Evolutionary conservation across 2,329 filamentous ascomycete species (phyloP), one percentile per base, ranked within the genome.

Genomic region (Hortaea werneckii): DNA sequence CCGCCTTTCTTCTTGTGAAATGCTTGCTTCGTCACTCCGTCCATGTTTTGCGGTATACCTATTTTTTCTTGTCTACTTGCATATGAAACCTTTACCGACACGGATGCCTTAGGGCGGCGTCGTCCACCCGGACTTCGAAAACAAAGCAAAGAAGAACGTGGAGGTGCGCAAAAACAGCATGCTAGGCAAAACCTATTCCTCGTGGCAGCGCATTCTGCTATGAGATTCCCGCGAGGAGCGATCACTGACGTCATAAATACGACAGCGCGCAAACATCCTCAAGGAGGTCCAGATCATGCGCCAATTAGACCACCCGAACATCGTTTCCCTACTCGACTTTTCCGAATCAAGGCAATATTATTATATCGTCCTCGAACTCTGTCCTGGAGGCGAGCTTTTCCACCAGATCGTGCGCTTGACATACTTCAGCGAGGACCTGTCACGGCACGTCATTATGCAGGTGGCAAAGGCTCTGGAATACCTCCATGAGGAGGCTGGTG

Each of bases 211-310:
- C 32, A 35, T 35, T 45, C 37, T 42, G 29, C 44, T 45, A 20
- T 20, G 43, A 26, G 29, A 40, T 45, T 35, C 27, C 37, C 28
- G 12, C 42, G 9, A 41, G 7, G 42, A 42, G 56, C 56, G 59
- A 50, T 51, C 50, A 63, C 70, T 73, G 63, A 73, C 69, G 60
- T 66, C 57, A 61, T 57, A 38, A 27, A 12, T 50, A 53, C 47
- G 53, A 54, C 66, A 98, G 92, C 79, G 92, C 70, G 87, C 90
- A 53, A 98, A 96, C 61, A 96, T 98, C 54, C 72, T 98, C 50
- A 98, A 98, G 70, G 92, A 98, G 67, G 92, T 98, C 10, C 87
- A 95, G 61, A 98, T 98, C 57, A 98, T 98, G 90, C 87, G 89
- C 53, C 85, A 94, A 60, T 76, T 98, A 41, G 88, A 96, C 54